Evolutionary conservation across 2,329 filamentous ascomycete genomes (phyloP).

Genomic region (Aspergillus floridensis): DNA sequence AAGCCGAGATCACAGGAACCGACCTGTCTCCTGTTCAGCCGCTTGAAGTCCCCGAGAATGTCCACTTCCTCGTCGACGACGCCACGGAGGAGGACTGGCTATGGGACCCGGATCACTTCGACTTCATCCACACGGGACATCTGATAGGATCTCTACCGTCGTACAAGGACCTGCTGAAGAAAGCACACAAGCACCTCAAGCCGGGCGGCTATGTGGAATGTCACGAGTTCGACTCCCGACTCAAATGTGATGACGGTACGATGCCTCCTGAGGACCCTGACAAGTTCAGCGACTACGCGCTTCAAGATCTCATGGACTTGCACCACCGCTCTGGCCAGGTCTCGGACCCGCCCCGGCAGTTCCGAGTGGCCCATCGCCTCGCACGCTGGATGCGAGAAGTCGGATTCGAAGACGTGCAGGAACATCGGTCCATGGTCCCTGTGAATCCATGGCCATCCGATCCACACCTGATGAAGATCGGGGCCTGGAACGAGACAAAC

Average conservation of each 20-base stretch:
- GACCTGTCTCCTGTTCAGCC: conserved; percentile 69
- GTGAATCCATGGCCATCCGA: conserved; percentile 53
- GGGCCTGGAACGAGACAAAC: conserved; percentile 50
- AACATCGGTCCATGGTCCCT: conserved; percentile 53
- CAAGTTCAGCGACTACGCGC: conserved; percentile 35
- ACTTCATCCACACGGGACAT: conserved; percentile 60
- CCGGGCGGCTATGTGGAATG: conserved; percentile 55
- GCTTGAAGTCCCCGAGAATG: conserved; percentile 65
- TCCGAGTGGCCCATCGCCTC: conserved; percentile 54
- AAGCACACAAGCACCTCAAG: conserved; percentile 52
- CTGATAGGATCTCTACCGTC: conserved; percentile 58
- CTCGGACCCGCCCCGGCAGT: conserved; percentile 44
- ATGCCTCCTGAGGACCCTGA: conserved; percentile 47
- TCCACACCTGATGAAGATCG: conserved; percentile 47
- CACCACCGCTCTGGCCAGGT: conserved; percentile 45
- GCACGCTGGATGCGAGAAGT: conserved; percentile 55
- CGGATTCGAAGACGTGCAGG: conserved; percentile 58
- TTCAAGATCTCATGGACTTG: conserved; percentile 51
- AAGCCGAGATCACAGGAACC: conserved; percentile 59
- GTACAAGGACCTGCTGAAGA: conserved; percentile 55
- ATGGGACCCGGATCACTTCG: conserved; percentile 51
- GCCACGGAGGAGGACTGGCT: conserved; percentile 60
- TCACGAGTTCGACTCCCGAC: conserved; percentile 45
- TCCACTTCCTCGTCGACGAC: conserved; percentile 72
- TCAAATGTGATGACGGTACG: conserved; percentile 55